Evolutionary conservation across 2,329 filamentous ascomycete species (phyloP).

Genomic region (Monosporascus sp.): DNA sequence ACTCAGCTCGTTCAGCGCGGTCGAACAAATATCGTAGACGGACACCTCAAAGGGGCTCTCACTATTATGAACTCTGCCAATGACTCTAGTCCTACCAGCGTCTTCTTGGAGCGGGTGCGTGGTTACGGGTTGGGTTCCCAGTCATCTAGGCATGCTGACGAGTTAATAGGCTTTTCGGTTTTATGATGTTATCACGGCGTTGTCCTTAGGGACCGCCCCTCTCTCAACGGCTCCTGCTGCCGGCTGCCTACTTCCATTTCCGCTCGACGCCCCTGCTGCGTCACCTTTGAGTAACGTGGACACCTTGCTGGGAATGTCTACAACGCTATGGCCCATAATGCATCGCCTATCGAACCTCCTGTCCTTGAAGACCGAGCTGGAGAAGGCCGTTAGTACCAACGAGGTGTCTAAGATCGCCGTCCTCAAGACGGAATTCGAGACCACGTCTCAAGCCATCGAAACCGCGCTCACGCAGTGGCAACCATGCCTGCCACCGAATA

Average conservation of each 20-base stretch:
- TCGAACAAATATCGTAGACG: slow-evolving; percentile 54
- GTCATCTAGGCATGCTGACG: slow-evolving; percentile 15
- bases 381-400: slow-evolving; percentile 36
- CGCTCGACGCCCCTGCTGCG: slow-evolving; percentile 37
- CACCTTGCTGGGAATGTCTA: slow-evolving; percentile 56
- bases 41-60: slow-evolving; percentile 57
- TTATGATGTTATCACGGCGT: slow-evolving; percentile 59
- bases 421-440: slow-evolving; percentile 45
- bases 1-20: slow-evolving; percentile 54
- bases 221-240: slow-evolving; percentile 45
- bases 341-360: slow-evolving; percentile 54
- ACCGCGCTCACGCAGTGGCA: slow-evolving; percentile 50
- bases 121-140: neutral
- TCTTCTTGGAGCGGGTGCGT: slow-evolving; percentile 54
- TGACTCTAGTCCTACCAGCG: slow-evolving; percentile 44
- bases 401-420: slow-evolving; percentile 40
- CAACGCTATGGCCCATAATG: slow-evolving; percentile 58
- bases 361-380: slow-evolving; percentile 47
- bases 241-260: slow-evolving; percentile 41
- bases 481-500: slow-evolving; percentile 41
- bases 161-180: slow-evolving; percentile 53
- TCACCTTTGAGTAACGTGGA: slow-evolving; percentile 50
- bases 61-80: slow-evolving; percentile 51
- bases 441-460: slow-evolving; percentile 50
- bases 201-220: slow-evolving; percentile 55